A percentile compares a stretch with the other conserved stretches of the same genome.
phyloP scores from a whole-genome alignment of 371 early-diverging fungal genomes.

The Mucor lusitanicus region DNA sequence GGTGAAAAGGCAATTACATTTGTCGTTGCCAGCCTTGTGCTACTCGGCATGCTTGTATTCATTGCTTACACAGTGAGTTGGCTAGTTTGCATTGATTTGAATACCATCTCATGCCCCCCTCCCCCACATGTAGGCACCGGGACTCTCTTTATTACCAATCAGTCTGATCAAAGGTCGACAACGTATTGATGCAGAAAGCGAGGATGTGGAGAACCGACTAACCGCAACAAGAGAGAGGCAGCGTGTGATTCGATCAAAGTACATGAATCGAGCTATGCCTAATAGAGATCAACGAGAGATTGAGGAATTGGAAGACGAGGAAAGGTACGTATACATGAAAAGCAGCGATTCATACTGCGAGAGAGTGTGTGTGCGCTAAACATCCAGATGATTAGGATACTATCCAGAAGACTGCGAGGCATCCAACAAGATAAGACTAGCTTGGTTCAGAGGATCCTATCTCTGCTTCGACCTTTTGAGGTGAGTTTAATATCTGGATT shows the following conservation, averaged over 20 bases:
- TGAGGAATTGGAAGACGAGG: slow-evolving; percentile 52
- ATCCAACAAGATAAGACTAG: slow-evolving; percentile 38
- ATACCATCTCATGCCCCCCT: not conserved
- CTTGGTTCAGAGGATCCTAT: slow-evolving; percentile 27
- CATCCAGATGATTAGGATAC: slow-evolving; percentile 21
- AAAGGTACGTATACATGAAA: slow-evolving; percentile 39
- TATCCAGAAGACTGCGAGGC: slow-evolving; percentile 30
- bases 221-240: slow-evolving; percentile 43
- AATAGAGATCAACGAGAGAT: slow-evolving; percentile 44
- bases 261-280: slow-evolving; percentile 36
- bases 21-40: slow-evolving; percentile 40
- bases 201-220: slow-evolving; percentile 40
- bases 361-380: not conserved
- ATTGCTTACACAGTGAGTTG: slow-evolving; percentile 47
- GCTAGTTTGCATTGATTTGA: not conserved
- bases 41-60: slow-evolving; percentile 46
- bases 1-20: slow-evolving; percentile 46
- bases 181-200: slow-evolving; percentile 36
- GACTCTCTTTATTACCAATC: slow-evolving; percentile 57
- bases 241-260: slow-evolving; percentile 42
- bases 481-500: slow-evolving; percentile 20
- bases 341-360: too few species aligned
- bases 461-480: slow-evolving; percentile 43
- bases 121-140: slow-evolving; percentile 44
- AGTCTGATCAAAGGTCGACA: slow-evolving; percentile 48